These are phyloP conservation scores for Neonectria magnoliae DNA, from an alignment of 2,329 filamentous ascomycete species.

Conservation along the genomic window DNA sequence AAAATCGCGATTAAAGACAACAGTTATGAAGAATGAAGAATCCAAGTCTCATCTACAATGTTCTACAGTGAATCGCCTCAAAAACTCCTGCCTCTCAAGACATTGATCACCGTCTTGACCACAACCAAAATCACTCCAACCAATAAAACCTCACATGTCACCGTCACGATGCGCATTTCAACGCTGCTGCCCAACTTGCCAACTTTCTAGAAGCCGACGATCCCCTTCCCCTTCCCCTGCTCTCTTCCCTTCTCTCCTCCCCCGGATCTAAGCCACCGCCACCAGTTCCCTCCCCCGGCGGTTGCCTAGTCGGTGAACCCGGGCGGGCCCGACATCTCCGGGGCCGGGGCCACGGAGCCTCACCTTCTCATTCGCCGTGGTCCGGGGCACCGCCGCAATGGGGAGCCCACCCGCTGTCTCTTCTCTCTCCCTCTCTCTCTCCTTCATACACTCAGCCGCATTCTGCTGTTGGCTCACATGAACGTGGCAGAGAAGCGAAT, in stretches of 20 bases:
- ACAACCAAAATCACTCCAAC: background rate
- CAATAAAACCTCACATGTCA: background rate
- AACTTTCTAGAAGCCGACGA: constrained; percentile 17
- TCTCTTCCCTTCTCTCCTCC: constrained; percentile 1
- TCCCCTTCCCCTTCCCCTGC: background rate
- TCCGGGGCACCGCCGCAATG: background rate
- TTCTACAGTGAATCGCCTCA: too few species aligned
- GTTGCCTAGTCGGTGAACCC: constrained; percentile 25
- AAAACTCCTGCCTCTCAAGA: background rate
- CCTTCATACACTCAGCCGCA: constrained; percentile 5
- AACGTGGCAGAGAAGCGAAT: constrained; percentile 19
- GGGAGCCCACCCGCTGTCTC: too few species aligned
- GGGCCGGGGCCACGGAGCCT: constrained; percentile 10
- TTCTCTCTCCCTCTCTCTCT: too few species aligned
- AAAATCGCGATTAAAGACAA: too few species aligned
- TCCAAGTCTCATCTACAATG: too few species aligned
- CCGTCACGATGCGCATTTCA: background rate
- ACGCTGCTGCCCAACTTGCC: constrained; percentile 6
- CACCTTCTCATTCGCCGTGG: constrained; percentile 31
- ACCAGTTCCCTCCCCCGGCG: constrained; percentile 19
- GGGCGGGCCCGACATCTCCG: constrained; percentile 22
- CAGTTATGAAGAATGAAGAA: too few species aligned
- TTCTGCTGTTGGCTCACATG: constrained; percentile 18
- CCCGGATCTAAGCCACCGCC: constrained; percentile 40
- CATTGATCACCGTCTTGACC: background rate